These are phyloP conservation scores for Leucosporidium creatinivorum DNA, from an alignment of 768 basidiomycete genomes.

Conservation along the genomic window DNA sequence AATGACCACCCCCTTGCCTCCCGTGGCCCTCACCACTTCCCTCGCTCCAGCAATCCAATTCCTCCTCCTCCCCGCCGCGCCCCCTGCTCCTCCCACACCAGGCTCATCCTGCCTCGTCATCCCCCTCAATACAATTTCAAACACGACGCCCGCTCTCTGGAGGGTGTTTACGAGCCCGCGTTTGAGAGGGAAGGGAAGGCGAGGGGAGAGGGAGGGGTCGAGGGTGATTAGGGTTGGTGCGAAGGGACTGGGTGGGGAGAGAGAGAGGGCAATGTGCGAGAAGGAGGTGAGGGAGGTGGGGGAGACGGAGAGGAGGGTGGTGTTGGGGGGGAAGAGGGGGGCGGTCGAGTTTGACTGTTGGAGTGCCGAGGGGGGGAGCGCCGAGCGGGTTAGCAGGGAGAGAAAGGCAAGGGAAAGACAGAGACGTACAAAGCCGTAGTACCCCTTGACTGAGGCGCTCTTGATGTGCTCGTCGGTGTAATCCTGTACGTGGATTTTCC, in stretches of 20 bases:
- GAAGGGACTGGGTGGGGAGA: conserved; percentile 63
- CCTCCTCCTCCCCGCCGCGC: conserved; percentile 44
- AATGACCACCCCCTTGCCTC: conserved; percentile 66
- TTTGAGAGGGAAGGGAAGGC: conserved; percentile 71
- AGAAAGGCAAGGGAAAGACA: background rate
- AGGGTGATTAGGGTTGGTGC: conserved; percentile 75
- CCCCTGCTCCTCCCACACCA: conserved; percentile 39
- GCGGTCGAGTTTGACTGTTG: conserved; percentile 30
- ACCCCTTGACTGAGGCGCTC: conserved; percentile 39
- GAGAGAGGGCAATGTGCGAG: conserved; percentile 70
- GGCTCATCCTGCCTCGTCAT: conserved; percentile 18
- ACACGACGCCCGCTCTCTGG: conserved; percentile 70
- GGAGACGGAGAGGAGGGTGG: conserved; percentile 56
- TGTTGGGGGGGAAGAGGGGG: conserved; percentile 11
- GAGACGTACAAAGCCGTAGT: conserved; percentile 68
- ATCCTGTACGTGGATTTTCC: conserved; percentile 66
- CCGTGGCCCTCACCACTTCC: conserved; percentile 70
- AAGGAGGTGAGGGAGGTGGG: conserved; percentile 68
- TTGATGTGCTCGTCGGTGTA: conserved; percentile 56
- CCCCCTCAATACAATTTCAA: conserved; percentile 55
- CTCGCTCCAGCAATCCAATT: conserved; percentile 80
- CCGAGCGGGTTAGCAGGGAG: background rate
- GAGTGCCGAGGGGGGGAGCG: background rate
- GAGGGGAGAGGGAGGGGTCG: conserved; percentile 61
- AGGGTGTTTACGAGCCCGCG: conserved; percentile 76